phyloP scores from a whole-genome alignment of 352 stramenopile species.

The Pythium plurisporium region DNA sequence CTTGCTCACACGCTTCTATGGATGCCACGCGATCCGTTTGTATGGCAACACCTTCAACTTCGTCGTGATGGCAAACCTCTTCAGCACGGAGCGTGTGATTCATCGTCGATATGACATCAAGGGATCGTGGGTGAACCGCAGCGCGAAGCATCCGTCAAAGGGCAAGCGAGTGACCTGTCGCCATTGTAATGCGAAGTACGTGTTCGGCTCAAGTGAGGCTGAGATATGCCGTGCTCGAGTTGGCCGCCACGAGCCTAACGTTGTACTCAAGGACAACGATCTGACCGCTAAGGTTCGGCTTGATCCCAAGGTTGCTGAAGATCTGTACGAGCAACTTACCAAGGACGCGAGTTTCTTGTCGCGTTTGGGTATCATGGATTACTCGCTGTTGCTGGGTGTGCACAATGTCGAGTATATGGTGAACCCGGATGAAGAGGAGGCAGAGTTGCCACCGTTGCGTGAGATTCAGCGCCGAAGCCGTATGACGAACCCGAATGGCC shows the following conservation, averaged over 20 bases:
- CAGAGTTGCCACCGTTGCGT: constrained; percentile 15
- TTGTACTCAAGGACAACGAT: constrained; percentile 87
- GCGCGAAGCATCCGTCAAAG: constrained; percentile 82
- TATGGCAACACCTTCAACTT: constrained; percentile 91
- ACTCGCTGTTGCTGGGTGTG: constrained; percentile 85
- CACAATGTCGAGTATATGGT: constrained; percentile 89
- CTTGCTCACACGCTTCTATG: constrained; percentile 89
- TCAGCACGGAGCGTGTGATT: constrained; percentile 80
- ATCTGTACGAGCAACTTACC: constrained; percentile 79
- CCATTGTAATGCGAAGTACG: constrained; percentile 86
- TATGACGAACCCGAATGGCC: constrained; percentile 10
- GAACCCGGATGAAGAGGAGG: constrained; percentile 53
- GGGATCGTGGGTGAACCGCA: constrained; percentile 86
- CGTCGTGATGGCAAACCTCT: constrained; percentile 87
- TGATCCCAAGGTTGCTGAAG: constrained; percentile 64
- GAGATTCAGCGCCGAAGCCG: constrained; percentile 17
- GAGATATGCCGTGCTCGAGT: constrained; percentile 75
- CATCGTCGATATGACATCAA: constrained; percentile 88
- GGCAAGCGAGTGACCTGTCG: constrained; percentile 82
- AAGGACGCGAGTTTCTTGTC: constrained; percentile 87
- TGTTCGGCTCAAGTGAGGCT: constrained; percentile 75
- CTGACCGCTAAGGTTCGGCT: constrained; percentile 80
- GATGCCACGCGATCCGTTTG: constrained; percentile 86
- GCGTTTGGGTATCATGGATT: constrained; percentile 89
- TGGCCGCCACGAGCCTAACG: constrained; percentile 79